A percentile compares a stretch with the other conserved stretches of the same genome.
Conservation (phyloP, 139 green algal genomes). For the Closterium sp. region DNA sequence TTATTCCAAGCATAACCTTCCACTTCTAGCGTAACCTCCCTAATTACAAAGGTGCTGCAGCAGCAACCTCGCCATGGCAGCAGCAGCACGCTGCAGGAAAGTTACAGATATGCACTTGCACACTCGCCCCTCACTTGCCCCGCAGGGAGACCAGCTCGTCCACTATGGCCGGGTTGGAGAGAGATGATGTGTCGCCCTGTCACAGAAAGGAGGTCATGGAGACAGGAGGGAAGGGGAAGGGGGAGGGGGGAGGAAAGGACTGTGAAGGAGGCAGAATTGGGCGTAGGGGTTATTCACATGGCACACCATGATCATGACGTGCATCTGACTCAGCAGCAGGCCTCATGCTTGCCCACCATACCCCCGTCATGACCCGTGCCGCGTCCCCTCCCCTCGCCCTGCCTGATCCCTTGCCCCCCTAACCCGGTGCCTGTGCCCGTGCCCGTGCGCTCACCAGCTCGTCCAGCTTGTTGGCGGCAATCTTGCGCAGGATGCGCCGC, state of each 20-base stretch:
- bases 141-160: neutral
- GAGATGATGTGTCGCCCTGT: neutral
- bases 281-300: neutral
- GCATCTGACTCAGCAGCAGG: neutral
- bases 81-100: neutral
- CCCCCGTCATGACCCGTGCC: no score
- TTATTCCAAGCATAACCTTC: neutral
- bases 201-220: neutral
- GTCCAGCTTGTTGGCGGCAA: conserved; percentile 51
- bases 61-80: neutral
- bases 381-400: neutral
- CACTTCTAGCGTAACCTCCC: neutral
- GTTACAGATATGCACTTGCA: neutral
- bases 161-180: neutral
- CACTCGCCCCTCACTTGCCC: neutral
- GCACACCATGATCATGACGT: neutral
- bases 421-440: neutral
- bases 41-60: neutral
- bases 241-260: neutral
- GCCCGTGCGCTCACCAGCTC: conserved; percentile 40
- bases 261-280: neutral
- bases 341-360: neutral
- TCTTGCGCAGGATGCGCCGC: conserved; percentile 84
- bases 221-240: neutral
- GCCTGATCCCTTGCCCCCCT: neutral